These are phyloP conservation scores for Aureobasidium sp. DNA, from an alignment of 2,329 filamentous ascomycete species.

Conservation along the genomic window DNA sequence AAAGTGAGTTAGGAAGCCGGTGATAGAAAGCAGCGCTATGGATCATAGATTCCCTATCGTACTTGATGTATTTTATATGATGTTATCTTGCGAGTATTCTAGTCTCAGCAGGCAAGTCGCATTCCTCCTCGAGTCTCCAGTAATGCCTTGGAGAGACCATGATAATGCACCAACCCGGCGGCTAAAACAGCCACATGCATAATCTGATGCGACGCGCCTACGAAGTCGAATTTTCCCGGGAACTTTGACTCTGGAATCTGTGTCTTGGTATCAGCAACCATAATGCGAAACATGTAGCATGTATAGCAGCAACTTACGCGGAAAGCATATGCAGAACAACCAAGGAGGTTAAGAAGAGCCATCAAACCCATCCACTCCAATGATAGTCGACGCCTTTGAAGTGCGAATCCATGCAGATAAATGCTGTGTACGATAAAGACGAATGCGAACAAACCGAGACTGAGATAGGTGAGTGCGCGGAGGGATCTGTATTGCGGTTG, in stretches of 20 bases:
- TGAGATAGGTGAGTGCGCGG: conserved; percentile 25
- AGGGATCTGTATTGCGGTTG: conserved; percentile 21
- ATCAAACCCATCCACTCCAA: conserved; percentile 27
- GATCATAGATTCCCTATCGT: no score
- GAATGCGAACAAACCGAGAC: conserved; percentile 24
- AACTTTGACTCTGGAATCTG: conserved; percentile 24
- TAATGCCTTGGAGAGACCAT: conserved; percentile 22
- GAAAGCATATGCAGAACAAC: conserved; percentile 23
- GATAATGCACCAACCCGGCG: conserved; percentile 25
- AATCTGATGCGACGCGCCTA: conserved; percentile 27
- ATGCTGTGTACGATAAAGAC: conserved; percentile 25
- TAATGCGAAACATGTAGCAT: not conserved
- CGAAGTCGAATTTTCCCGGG: conserved; percentile 25
- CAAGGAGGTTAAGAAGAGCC: conserved; percentile 23
- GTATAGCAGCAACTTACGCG: conserved; percentile 16
- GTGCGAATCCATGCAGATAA: conserved; percentile 23
- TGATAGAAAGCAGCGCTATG: no score
- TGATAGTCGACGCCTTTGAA: conserved; percentile 21
- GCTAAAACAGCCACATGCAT: conserved; percentile 26
- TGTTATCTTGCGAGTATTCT: not conserved
- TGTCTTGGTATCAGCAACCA: not conserved
- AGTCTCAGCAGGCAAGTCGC: not conserved
- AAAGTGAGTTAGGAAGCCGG: no score
- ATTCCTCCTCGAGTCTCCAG: not conserved
- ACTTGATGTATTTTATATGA: no score